Evolutionary conservation across 192 early-diverging fungal genomes (phyloP).

Genomic region (Gorgonomyces haynaldii): DNA sequence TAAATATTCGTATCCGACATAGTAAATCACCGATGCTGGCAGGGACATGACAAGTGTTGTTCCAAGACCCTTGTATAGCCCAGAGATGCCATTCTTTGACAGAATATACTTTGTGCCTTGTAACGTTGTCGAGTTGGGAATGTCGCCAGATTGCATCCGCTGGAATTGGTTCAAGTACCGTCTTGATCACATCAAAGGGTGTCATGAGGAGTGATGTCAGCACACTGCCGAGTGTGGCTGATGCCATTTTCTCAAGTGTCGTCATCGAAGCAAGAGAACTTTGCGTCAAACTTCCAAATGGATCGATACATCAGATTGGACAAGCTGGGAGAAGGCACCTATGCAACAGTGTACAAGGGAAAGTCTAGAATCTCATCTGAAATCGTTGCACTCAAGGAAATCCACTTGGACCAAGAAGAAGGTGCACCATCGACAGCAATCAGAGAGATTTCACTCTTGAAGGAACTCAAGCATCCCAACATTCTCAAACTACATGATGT

Average conservation of each 20-base stretch:
- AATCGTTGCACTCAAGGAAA: conserved; percentile 89
- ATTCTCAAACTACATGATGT: conserved; percentile 84
- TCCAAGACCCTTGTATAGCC: conserved; percentile 77
- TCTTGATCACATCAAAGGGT: too few species aligned
- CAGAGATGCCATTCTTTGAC: conserved; percentile 65
- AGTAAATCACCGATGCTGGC: conserved; percentile 87
- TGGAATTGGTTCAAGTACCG: too few species aligned
- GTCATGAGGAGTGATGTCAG: not conserved
- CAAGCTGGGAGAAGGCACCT: conserved; percentile 59
- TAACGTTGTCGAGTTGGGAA: too few species aligned
- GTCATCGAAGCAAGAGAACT: too few species aligned
- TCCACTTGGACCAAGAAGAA: conserved; percentile 42
- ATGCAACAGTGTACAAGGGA: conserved; percentile 98
- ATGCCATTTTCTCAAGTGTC: too few species aligned
- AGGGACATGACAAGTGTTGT: conserved; percentile 80
- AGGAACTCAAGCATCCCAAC: conserved; percentile 71
- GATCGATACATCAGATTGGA: conserved; percentile 29
- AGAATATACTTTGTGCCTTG: too few species aligned
- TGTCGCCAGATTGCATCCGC: not conserved
- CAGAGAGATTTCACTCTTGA: conserved; percentile 69
- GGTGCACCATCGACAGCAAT: conserved; percentile 55
- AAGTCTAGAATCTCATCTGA: conserved; percentile 86
- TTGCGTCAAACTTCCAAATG: too few species aligned
- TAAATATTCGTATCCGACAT: conserved; percentile 85
- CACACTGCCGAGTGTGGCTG: too few species aligned